phyloP scores from a whole-genome alignment of 805 yeast genomes.

The Saccharomycopsis fibuligera region DNA sequence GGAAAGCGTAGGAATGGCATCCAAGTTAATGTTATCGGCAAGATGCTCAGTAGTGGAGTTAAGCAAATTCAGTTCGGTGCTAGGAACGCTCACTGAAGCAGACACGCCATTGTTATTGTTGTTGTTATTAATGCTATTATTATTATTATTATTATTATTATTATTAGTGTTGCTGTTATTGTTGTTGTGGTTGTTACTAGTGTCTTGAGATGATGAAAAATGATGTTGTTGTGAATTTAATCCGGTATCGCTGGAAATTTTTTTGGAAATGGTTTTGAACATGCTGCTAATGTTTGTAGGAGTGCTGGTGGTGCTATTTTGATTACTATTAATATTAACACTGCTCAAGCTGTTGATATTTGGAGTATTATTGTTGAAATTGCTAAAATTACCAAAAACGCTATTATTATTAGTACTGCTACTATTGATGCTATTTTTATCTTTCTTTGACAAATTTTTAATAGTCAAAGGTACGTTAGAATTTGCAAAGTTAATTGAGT shows the following conservation, averaged over 20 bases:
- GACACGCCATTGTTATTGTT: too few species aligned
- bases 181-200: too few species aligned
- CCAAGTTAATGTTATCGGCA: constrained; percentile 37
- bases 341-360: neutral
- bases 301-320: neutral
- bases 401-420: neutral
- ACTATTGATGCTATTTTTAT: neutral
- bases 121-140: too few species aligned
- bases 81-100: constrained; percentile 5
- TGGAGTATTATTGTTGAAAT: too few species aligned
- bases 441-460: constrained; percentile 1
- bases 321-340: neutral
- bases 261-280: constrained; percentile 2
- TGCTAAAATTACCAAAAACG: neutral
- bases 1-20: constrained; percentile 81
- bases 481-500: neutral
- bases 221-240: neutral
- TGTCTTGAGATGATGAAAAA: too few species aligned
- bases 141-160: too few species aligned
- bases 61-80: constrained; percentile 5
- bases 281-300: neutral
- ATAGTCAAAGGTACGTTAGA: constrained; percentile 14
- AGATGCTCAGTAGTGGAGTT: constrained; percentile 12
- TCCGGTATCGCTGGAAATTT: neutral
- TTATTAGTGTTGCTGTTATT: too few species aligned